Percentiles rank a stretch among this genome's conserved stretches.
These are phyloP conservation scores for Aspergillus ochraceoroseus DNA, from an alignment of 2,329 filamentous ascomycete species.

Conservation along the genomic window DNA sequence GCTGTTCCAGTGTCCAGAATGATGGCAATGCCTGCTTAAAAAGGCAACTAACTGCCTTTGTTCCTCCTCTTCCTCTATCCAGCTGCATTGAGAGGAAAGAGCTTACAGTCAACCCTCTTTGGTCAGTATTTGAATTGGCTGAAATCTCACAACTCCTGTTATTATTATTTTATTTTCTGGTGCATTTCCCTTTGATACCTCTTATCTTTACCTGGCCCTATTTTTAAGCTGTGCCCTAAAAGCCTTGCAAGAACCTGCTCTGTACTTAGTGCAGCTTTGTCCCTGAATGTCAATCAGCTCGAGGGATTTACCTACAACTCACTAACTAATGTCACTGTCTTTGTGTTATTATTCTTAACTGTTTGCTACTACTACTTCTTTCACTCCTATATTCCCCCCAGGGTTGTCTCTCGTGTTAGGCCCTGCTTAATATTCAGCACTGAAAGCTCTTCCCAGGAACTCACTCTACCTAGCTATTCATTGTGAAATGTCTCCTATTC, in stretches of 20 bases:
- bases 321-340: too few species aligned
- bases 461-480: not conserved
- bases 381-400: not conserved
- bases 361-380: not conserved
- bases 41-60: conserved; percentile 11
- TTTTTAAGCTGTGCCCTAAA: not conserved
- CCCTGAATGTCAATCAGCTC: too few species aligned
- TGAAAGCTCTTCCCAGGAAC: not conserved
- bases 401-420: not conserved
- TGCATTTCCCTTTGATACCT: not conserved
- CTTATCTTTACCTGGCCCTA: conserved; percentile 1
- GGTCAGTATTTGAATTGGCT: not conserved
- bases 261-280: too few species aligned
- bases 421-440: not conserved
- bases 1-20: not conserved
- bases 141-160: too few species aligned
- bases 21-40: not conserved
- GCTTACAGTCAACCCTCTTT: not conserved
- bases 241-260: too few species aligned
- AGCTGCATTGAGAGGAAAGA: conserved; percentile 7
- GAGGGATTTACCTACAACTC: too few species aligned
- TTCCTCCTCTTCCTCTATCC: not conserved
- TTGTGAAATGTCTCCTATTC: conserved; percentile 5
- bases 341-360: not conserved
- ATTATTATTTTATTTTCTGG: not conserved